Evolutionary conservation across 768 basidiomycete genomes (phyloP), one percentile per base, ranked within the genome.

Genomic region (Mycena filopes): DNA sequence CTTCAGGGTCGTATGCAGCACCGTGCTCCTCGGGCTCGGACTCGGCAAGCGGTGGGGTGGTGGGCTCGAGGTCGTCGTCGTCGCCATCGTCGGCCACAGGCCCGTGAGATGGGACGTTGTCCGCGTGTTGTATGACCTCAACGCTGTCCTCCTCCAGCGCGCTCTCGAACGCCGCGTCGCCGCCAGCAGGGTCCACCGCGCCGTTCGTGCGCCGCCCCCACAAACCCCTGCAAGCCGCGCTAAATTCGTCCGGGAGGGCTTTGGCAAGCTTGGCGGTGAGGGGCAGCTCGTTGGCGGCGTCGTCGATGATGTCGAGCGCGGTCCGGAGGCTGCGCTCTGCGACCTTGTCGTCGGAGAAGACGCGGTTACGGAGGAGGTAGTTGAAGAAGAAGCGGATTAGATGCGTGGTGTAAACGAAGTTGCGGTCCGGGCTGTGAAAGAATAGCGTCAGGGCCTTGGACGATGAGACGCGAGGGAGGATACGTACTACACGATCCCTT

Each of bases 401-500:
- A 31, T 78, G 80, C 21, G 83, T 83, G 45, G 81, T 76, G 38
- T 75, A 79, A 23, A 76, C 71, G n/a, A 84, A 68, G 65, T 84
- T 84, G 28, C 67, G 74, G 29, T 81, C 80, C 0, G 81, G 72
- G 81, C 84, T 85, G 56, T 29, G n/a, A n/a, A 29, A 21, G 3
- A 28, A 18, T 13, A 11, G 45, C n/a, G n/a, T n/a, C n/a, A n/a
- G n/a, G n/a, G n/a, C n/a, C n/a, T n/a, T 45, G 7, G 25, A 21
- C 13, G 25, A 45, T 23, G 21, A 45, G 25, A 10, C 49, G 28
- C 28, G 49, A 60, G 23, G n/a, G 26, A 26, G 40, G 48, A 48
- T 10, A 72, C 82, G n/a, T 60, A 91, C 92, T 88, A 92, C 56
- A 87, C 83, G 50, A 91, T 82, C 29, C 93, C 93, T 60, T 86